Percentiles rank a stretch among this genome's conserved stretches.
Evolutionary conservation across 2,329 filamentous ascomycete species (phyloP).

Genomic region (Aspergillus luchuensis): DNA sequence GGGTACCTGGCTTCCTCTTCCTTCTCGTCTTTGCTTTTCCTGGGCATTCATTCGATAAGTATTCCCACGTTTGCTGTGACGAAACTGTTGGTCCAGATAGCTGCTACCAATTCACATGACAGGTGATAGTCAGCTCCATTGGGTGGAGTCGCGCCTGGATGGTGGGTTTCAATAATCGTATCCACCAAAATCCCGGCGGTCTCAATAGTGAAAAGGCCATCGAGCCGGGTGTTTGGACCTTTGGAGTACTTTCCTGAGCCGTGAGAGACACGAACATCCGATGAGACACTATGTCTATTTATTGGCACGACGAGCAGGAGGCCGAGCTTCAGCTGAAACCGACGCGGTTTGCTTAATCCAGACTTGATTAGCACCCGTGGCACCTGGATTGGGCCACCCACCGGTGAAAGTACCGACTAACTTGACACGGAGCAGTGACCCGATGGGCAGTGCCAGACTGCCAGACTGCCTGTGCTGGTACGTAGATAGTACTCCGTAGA

Average conservation of each 20-base stretch:
- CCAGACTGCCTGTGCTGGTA: not conserved
- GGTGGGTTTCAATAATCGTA: conserved; percentile 9
- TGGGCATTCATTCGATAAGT: not conserved
- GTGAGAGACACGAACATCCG: conserved; percentile 4
- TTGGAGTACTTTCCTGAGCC: conserved; percentile 3
- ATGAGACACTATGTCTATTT: not conserved
- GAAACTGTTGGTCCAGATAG: not conserved
- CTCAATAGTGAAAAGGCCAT: not conserved
- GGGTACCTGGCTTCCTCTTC: conserved; percentile 4
- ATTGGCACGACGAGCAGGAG: conserved; percentile 5
- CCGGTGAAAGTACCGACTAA: conserved; percentile 2
- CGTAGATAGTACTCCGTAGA: no score
- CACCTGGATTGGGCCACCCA: conserved; percentile 1
- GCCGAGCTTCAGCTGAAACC: not conserved
- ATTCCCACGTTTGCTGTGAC: conserved; percentile 9
- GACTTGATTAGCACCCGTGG: not conserved
- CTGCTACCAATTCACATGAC: conserved; percentile 17
- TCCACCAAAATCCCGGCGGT: conserved; percentile 6
- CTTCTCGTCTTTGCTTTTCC: conserved; percentile 2
- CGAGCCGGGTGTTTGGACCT: not conserved
- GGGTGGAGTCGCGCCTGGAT: conserved; percentile 7
- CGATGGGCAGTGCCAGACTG: not conserved
- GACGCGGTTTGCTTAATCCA: not conserved
- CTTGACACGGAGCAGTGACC: conserved; percentile 5
- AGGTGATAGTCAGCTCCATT: conserved; percentile 18